Conservation (phyloP, 441 rosid species). For the Arabidopsis lyrata region DNA sequence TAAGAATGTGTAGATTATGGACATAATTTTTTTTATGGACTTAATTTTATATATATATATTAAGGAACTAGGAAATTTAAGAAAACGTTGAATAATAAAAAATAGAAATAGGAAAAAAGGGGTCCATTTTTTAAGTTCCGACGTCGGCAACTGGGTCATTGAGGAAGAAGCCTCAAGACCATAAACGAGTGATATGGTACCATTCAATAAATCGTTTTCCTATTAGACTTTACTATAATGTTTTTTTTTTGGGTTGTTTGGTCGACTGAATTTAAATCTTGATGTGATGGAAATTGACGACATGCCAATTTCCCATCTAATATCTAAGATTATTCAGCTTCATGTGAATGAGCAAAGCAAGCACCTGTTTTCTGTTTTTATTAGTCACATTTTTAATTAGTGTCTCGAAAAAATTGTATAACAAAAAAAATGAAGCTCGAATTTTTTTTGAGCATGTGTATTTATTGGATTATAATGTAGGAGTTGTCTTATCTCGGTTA, state of each 20-base stretch:
- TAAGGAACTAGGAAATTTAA: background rate
- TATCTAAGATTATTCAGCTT: background rate
- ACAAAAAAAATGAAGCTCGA: no score
- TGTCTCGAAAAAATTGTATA: no score
- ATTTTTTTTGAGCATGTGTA: no score
- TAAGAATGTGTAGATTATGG: background rate
- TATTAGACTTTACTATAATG: conserved; percentile 16
- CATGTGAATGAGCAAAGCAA: no score
- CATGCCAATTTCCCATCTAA: background rate
- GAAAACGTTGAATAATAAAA: background rate
- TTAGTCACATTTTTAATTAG: no score
- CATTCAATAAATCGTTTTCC: conserved; percentile 20
- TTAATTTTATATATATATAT: no score
- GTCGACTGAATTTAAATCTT: conserved; percentile 12
- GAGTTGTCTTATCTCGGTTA: no score
- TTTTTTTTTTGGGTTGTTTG: background rate
- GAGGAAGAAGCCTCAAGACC: conserved; percentile 30
- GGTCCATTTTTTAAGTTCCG: conserved; percentile 19
- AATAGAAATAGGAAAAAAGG: background rate
- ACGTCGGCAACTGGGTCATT: conserved; percentile 17
- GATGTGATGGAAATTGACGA: background rate
- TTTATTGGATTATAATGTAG: no score
- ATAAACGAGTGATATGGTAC: conserved; percentile 16
- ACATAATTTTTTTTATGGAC: no score
- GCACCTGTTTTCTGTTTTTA: no score